These are phyloP conservation scores for Crithidia thermophila DNA, from an alignment of 208 protist species.

Conservation along the genomic window DNA sequence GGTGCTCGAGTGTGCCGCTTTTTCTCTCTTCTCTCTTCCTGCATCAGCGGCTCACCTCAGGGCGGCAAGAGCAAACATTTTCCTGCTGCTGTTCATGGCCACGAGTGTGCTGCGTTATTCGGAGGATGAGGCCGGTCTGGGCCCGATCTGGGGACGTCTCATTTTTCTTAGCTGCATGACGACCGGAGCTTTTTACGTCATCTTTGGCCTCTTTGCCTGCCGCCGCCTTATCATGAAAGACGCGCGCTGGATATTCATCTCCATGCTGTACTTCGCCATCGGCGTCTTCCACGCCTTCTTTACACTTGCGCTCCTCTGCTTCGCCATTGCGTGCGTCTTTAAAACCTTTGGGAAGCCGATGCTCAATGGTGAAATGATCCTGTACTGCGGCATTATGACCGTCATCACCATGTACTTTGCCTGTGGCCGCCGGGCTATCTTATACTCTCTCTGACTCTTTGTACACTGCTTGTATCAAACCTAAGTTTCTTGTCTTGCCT, in stretches of 20 bases:
- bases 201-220: conserved; percentile 65
- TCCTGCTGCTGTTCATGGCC: conserved; percentile 18
- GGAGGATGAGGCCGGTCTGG: conserved; percentile 16
- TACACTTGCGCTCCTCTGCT: conserved; percentile 55
- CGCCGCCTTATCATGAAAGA: conserved; percentile 60
- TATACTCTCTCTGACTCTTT: conserved; percentile 67
- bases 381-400: conserved; percentile 67
- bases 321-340: conserved; percentile 70
- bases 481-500: no score
- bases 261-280: conserved; percentile 58
- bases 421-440: conserved; percentile 59
- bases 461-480: background rate
- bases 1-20: no score
- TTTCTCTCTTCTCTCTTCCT: no score
- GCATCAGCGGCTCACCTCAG: background rate
- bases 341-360: conserved; percentile 54
- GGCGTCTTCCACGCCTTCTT: conserved; percentile 76
- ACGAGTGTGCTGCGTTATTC: conserved; percentile 32
- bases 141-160: conserved; percentile 52
- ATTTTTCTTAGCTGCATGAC: conserved; percentile 61
- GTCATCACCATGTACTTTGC: conserved; percentile 77
- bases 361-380: conserved; percentile 45
- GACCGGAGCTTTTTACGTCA: conserved; percentile 58
- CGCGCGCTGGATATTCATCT: conserved; percentile 56
- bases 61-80: background rate